Evolutionary conservation across 2,329 filamentous ascomycete species (phyloP).

Genomic region (Sporothrix mexicana): DNA sequence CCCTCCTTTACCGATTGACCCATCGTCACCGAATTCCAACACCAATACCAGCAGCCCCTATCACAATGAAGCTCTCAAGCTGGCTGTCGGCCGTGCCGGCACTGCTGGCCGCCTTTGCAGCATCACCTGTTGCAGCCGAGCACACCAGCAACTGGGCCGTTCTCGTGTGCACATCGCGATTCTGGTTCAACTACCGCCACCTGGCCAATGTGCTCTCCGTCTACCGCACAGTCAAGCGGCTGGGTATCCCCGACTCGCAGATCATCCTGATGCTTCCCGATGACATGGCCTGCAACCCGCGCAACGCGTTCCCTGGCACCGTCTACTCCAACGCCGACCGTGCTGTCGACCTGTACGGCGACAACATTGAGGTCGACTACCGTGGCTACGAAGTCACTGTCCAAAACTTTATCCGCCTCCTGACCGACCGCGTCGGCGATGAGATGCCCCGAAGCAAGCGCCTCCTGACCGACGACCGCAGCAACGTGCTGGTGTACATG

Average conservation of each 20-base stretch:
- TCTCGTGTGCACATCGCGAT: conserved; percentile 95
- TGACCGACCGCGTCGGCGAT: conserved; percentile 92
- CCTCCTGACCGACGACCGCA: conserved; percentile 89
- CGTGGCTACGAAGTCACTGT: conserved; percentile 98
- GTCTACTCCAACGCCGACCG: conserved; percentile 98
- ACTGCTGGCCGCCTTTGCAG: conserved; percentile 56
- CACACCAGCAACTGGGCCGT: conserved; percentile 99
- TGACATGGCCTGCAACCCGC: conserved; percentile 99
- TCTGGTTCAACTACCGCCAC: conserved; percentile 99
- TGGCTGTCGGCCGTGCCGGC: conserved; percentile 50
- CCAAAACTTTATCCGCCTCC: conserved; percentile 94
- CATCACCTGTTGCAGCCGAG: conserved; percentile 60
- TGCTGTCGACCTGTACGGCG: conserved; percentile 92
- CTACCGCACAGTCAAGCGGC: conserved; percentile 96
- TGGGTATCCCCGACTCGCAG: conserved; percentile 96
- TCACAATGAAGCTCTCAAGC: conserved; percentile 58
- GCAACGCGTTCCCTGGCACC: conserved; percentile 95
- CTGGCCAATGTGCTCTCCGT: conserved; percentile 96
- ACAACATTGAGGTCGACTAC: conserved; percentile 99
- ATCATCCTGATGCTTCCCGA: conserved; percentile 99
- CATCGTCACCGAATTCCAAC: neutral
- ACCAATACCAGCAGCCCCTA: neutral
- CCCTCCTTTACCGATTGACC: neutral
- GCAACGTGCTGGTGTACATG: conserved; percentile 99
- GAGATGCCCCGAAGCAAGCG: conserved; percentile 96